These are phyloP conservation scores for Raffaelea ambrosiae DNA, from an alignment of 2,329 filamentous ascomycete species.

Conservation along the genomic window DNA sequence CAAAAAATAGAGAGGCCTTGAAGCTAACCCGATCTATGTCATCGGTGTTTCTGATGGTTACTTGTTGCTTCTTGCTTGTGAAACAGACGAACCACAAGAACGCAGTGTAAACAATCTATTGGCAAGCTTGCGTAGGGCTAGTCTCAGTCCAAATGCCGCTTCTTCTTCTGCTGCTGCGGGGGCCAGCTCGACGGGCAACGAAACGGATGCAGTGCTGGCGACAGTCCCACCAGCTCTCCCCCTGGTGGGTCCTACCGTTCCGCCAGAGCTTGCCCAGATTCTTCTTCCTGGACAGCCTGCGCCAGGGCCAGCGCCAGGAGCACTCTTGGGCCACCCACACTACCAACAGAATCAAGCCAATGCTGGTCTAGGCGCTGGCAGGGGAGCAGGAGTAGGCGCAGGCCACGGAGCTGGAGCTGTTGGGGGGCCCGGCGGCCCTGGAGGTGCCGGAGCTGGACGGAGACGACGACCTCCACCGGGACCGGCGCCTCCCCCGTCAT, in stretches of 20 bases:
- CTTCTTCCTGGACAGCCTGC: constrained; percentile 21
- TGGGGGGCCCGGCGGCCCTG: constrained; percentile 36
- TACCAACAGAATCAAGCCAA: too few species aligned
- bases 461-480: constrained; percentile 45
- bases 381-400: constrained; percentile 11
- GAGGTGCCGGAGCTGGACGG: constrained; percentile 31
- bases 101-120: constrained; percentile 53
- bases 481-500: constrained; percentile 51
- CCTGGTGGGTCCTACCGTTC: constrained; percentile 39
- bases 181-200: not conserved
- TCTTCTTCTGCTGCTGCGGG: not conserved
- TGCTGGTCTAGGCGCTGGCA: constrained; percentile 39
- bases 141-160: constrained; percentile 17
- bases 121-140: constrained; percentile 43
- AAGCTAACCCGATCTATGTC: not conserved
- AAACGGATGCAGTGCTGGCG: not conserved
- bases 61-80: not conserved
- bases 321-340: not conserved
- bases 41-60: not conserved
- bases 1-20: too few species aligned
- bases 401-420: constrained; percentile 14
- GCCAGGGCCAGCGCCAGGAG: not conserved
- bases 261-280: constrained; percentile 49
- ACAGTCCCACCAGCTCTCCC: constrained; percentile 1
- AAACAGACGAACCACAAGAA: constrained; percentile 11